Evolutionary conservation across 306 rosid genomes (phyloP), one percentile per base, ranked within the genome.

Genomic region (Phaseolus lunatus): DNA sequence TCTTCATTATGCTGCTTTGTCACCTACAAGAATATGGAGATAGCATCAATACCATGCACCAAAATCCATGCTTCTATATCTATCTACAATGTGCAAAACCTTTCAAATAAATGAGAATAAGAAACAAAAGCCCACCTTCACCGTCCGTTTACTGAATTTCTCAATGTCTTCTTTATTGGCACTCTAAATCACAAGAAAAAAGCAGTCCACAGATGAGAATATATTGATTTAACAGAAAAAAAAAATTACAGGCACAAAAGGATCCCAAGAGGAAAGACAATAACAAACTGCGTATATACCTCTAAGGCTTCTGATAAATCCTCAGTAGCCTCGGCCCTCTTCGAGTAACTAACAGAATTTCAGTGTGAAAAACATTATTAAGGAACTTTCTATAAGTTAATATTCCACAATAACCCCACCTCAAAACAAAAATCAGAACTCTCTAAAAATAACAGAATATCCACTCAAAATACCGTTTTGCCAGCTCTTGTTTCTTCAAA

Each of bases 1-100:
- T 92, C 96, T 1, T 95, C 98, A 87, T 95, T 95, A 86, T 95
- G 98, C 84, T 87, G 97, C 84, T 88, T 90, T 47, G 98, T 94
- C 79, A 94, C 98, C 97, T 94, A 79, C 80, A 78, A 84, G 72
- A 43, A 75, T 23, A 78, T 78, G 45, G 43, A 69, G 39, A 54
- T 53, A 76, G 53, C 24, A n/a, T 84, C 80, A 76, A 82, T 24
- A 27, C 45, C 57, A 53, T 26, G 49, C 50, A 81, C 29, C 52
- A 49, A 41, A 29, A 57, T 20, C 27, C 66, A 66, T 56, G 52
- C 26, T 57, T 48, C 9, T 63, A 33, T 14, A 19, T 15, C 69
- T 7, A 31, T 43, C 63, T 35, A 41, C 31, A 23, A 56, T 48
- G 14, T 19, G 26, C 9, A 79, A 70, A 70, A 43, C 8, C 33